These are phyloP conservation scores for Mortierella sp. DNA, from an alignment of 371 early-diverging fungal species.

Conservation along the genomic window DNA sequence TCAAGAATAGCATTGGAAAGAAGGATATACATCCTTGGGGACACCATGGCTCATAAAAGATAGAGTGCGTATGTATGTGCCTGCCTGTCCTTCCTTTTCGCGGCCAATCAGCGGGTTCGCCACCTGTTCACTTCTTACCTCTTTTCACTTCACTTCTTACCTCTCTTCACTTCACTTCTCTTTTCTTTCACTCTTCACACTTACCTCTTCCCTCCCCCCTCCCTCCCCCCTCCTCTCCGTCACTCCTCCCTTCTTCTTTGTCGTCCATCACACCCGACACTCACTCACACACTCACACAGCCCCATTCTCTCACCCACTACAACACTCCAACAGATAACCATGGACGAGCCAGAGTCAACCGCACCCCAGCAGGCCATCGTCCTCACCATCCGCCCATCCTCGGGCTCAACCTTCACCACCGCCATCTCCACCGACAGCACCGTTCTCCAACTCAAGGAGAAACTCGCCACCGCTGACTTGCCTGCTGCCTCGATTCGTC, in stretches of 20 bases:
- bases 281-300: too few relatives aligned
- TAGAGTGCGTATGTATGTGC: neutral
- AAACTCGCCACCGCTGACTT: slow-evolving; percentile 66
- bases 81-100: neutral
- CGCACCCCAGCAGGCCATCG: slow-evolving; percentile 41
- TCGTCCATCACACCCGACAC: neutral
- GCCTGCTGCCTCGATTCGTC: slow-evolving; percentile 67
- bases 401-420: slow-evolving; percentile 45
- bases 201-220: neutral
- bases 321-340: neutral
- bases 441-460: slow-evolving; percentile 73
- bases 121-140: neutral
- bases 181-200: neutral
- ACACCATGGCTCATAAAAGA: neutral
- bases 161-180: neutral
- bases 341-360: slow-evolving; percentile 45
- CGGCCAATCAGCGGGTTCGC: slow-evolving; percentile 2
- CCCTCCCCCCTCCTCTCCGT: neutral
- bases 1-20: neutral
- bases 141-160: neutral
- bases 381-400: slow-evolving; percentile 57
- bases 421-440: slow-evolving; percentile 55
- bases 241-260: neutral
- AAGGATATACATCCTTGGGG: neutral
- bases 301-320: neutral